Conservation (phyloP, 371 early-diverging fungal genomes). For the Lichtheimia corymbifera region DNA sequence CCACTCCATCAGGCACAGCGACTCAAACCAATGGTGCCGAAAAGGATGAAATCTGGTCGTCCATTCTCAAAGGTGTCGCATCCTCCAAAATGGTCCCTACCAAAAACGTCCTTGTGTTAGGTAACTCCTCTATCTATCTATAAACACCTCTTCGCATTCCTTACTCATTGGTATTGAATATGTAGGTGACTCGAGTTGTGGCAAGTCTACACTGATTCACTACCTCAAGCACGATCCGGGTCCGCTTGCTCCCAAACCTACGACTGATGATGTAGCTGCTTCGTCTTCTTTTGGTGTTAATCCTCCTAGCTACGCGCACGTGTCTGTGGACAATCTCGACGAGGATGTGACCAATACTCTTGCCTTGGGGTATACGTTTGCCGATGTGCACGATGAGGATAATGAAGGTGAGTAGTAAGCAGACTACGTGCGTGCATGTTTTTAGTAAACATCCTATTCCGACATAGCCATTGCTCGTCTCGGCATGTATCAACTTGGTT, state of each 20-base stretch:
- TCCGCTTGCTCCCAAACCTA: conserved; percentile 39
- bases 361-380: conserved; percentile 81
- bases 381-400: conserved; percentile 87
- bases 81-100: conserved; percentile 71
- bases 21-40: conserved; percentile 28
- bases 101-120: conserved; percentile 74
- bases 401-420: conserved; percentile 57
- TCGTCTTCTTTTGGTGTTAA: conserved; percentile 40
- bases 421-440: neutral
- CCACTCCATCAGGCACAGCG: conserved; percentile 14
- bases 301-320: conserved; percentile 40
- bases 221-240: conserved; percentile 68
- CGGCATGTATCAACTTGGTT: conserved; percentile 83
- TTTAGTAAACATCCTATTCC: neutral
- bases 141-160: neutral
- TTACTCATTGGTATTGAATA: neutral
- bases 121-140: conserved; percentile 25
- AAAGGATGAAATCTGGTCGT: conserved; percentile 76
- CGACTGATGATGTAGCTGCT: conserved; percentile 40
- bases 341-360: conserved; percentile 71
- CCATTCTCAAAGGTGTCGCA: conserved; percentile 73
- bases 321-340: conserved; percentile 56
- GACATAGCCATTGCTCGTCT: conserved; percentile 73
- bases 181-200: conserved; percentile 72
- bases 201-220: conserved; percentile 74